Conservation (phyloP, 768 basidiomycete genomes). For the Naganishia friedmannii region DNA sequence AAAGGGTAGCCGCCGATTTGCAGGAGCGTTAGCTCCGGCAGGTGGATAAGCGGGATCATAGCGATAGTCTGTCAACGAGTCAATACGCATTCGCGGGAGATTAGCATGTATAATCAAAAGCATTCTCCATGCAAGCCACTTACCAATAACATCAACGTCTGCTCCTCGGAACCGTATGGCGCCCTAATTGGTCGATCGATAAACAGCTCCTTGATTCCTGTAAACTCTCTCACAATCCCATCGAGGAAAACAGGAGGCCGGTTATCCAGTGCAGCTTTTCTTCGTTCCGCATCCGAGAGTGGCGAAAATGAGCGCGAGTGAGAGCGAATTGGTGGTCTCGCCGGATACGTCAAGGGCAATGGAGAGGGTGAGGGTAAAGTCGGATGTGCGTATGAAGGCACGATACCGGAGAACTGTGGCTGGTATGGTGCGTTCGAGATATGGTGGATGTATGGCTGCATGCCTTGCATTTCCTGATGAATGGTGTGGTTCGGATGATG, state of each 20-base stretch:
- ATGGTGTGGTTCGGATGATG: not conserved
- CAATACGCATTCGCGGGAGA: not conserved
- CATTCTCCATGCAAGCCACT: conserved; percentile 20
- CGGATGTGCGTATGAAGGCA: not conserved
- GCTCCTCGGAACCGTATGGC: conserved; percentile 33
- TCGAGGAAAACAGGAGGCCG: conserved; percentile 33
- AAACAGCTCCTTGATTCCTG: conserved; percentile 47
- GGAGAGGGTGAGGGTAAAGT: not conserved
- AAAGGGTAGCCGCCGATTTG: conserved; percentile 49
- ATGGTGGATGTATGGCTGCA: conserved; percentile 8
- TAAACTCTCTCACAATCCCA: conserved; percentile 36
- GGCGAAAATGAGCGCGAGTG: not conserved
- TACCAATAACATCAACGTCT: conserved; percentile 40
- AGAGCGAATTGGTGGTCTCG: not conserved
- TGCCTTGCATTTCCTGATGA: not conserved
- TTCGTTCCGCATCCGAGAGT: not conserved
- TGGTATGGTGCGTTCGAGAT: conserved; percentile 6
- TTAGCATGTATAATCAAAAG: not conserved
- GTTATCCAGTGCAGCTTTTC: not conserved
- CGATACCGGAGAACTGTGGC: conserved; percentile 7
- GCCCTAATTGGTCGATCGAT: conserved; percentile 46
- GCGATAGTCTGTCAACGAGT: conserved; percentile 34
- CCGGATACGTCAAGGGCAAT: not conserved
- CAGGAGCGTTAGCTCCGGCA: conserved; percentile 42
- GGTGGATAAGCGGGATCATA: conserved; percentile 35